A percentile compares a stretch with the other conserved stretches of the same genome.
phyloP scores from a whole-genome alignment of 2,329 filamentous ascomycete genomes.

The Capronia epimyces region DNA sequence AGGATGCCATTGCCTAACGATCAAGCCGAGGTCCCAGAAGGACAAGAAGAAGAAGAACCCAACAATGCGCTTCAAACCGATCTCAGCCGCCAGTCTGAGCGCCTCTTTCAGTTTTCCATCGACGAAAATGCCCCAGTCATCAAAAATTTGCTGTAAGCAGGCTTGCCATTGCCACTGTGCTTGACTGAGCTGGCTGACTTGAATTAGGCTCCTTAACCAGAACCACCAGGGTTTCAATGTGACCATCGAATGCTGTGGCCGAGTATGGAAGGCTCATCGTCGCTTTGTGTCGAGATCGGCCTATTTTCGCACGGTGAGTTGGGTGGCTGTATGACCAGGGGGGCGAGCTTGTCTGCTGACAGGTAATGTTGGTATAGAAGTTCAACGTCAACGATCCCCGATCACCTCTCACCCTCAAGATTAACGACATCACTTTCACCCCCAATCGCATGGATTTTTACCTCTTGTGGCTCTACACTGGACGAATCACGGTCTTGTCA shows the following conservation, averaged over 20 bases:
- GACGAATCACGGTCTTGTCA: neutral
- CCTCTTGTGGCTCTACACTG: constrained; percentile 3
- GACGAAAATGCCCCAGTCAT: neutral
- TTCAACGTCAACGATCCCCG: neutral
- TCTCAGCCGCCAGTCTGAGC: neutral
- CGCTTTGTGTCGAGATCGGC: neutral
- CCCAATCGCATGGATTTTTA: neutral
- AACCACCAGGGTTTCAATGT: constrained; percentile 27
- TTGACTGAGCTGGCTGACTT: neutral
- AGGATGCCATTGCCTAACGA: neutral
- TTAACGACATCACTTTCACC: neutral
- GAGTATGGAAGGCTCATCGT: constrained; percentile 5
- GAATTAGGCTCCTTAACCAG: neutral
- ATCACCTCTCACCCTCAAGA: neutral
- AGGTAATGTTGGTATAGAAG: neutral
- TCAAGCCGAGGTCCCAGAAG: neutral
- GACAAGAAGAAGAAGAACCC: neutral
- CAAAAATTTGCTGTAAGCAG: neutral
- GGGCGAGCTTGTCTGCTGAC: constrained; percentile 1
- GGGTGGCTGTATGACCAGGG: neutral
- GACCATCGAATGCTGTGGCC: constrained; percentile 33
- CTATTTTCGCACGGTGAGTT: neutral
- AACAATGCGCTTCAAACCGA: neutral
- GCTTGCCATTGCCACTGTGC: neutral
- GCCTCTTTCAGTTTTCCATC: neutral